Evolutionary conservation across 257 asterid genomes (phyloP).

Genomic region (Solanum pimpinellifolium): DNA sequence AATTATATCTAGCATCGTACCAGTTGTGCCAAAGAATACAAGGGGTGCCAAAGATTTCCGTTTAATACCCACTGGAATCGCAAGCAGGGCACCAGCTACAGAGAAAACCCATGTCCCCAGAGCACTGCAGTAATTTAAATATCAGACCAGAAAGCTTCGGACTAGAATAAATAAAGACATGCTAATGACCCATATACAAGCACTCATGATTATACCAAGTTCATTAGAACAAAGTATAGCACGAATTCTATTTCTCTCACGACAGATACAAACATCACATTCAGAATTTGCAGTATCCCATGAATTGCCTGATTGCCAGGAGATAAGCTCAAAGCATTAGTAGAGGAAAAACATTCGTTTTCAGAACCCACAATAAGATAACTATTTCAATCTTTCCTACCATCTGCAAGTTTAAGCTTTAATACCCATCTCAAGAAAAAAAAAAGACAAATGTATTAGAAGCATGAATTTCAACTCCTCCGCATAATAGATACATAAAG

Average conservation of each 20-base stretch:
- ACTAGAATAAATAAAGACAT: not conserved
- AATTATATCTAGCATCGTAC: slow-evolving; percentile 91
- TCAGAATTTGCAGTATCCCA: not conserved
- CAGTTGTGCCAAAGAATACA: slow-evolving; percentile 92
- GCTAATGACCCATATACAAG: not conserved
- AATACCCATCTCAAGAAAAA: not conserved
- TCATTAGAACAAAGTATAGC: not conserved
- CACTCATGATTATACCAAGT: not conserved
- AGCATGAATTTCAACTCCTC: not conserved
- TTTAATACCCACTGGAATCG: slow-evolving; percentile 91
- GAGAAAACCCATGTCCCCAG: slow-evolving; percentile 97
- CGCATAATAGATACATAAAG: not conserved
- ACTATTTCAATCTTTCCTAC: too few species aligned
- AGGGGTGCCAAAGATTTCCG: slow-evolving; percentile 80
- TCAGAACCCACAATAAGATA: not conserved
- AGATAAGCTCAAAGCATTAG: not conserved
- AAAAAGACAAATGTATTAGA: not conserved
- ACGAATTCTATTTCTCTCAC: not conserved
- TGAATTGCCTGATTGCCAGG: not conserved
- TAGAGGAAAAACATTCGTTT: not conserved
- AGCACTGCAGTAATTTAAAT: slow-evolving; percentile 38
- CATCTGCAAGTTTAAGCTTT: not conserved
- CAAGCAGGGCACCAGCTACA: slow-evolving; percentile 79
- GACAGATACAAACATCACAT: not conserved
- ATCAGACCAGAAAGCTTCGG: not conserved